A percentile compares a stretch with the other conserved stretches of the same genome.
Evolutionary conservation across 78 protist genomes (phyloP).

Genomic region (Isochrysis galbana): DNA sequence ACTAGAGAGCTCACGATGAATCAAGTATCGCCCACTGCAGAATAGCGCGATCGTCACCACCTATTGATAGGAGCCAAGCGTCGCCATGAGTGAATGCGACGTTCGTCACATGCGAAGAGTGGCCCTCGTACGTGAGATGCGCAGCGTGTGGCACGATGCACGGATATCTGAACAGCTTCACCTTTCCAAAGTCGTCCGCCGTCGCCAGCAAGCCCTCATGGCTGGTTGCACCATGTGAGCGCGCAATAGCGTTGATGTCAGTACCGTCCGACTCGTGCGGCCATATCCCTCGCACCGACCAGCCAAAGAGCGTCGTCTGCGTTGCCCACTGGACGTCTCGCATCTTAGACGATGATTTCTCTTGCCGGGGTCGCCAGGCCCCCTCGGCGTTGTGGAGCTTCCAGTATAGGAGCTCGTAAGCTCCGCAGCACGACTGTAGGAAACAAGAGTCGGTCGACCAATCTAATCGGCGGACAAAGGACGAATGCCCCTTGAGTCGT

Average conservation of each 20-base stretch:
- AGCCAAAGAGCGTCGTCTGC: background rate
- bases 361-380: background rate
- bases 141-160: background rate
- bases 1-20: too few species aligned
- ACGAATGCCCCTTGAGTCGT: background rate
- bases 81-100: slow-evolving; percentile 28
- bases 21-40: slow-evolving; percentile 49
- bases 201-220: slow-evolving; percentile 47
- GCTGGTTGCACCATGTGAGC: background rate
- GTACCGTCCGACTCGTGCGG: slow-evolving; percentile 36
- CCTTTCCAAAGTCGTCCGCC: slow-evolving; percentile 58
- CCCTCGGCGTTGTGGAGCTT: background rate
- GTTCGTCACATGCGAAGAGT: slow-evolving; percentile 60
- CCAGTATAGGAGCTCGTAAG: slow-evolving; percentile 43
- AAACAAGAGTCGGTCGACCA: slow-evolving; percentile 16
- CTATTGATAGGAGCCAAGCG: slow-evolving; percentile 36
- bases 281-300: slow-evolving; percentile 25
- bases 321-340: slow-evolving; percentile 35
- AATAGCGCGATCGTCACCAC: slow-evolving; percentile 39
- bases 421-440: slow-evolving; percentile 29
- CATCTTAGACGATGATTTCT: background rate
- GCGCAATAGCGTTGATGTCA: slow-evolving; percentile 36
- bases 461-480: slow-evolving; percentile 27
- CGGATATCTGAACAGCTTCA: slow-evolving; percentile 67
- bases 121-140: slow-evolving; percentile 32